Conservation (phyloP, 352 stramenopile genomes). For the Globisporangium cystogenes region DNA sequence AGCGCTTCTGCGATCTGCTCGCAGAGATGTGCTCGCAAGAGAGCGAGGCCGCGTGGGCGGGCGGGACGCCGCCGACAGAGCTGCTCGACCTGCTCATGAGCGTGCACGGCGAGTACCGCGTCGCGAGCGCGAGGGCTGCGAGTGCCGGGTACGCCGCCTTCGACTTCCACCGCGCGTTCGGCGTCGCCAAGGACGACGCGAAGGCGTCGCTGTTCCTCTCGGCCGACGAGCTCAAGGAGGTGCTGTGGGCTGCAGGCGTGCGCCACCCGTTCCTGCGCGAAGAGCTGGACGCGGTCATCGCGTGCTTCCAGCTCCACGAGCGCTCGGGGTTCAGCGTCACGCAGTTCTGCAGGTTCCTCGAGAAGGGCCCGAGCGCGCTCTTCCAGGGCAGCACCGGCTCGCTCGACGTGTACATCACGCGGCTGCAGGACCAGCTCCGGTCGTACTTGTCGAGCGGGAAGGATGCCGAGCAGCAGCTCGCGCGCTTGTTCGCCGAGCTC, state of each 20-base stretch:
- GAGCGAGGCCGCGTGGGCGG: slow-evolving; percentile 12
- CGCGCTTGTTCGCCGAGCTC: slow-evolving; percentile 46
- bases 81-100: slow-evolving; percentile 44
- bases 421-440: slow-evolving; percentile 51
- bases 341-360: slow-evolving; percentile 50
- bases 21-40: slow-evolving; percentile 35
- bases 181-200: slow-evolving; percentile 22
- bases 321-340: slow-evolving; percentile 40
- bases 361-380: slow-evolving; percentile 38
- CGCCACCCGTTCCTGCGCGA: slow-evolving; percentile 67
- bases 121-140: slow-evolving; percentile 17
- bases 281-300: slow-evolving; percentile 51
- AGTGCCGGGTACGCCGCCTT: slow-evolving; percentile 23
- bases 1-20: slow-evolving; percentile 54
- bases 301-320: slow-evolving; percentile 41
- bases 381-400: slow-evolving; percentile 30
- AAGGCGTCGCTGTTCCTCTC: slow-evolving; percentile 34
- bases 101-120: slow-evolving; percentile 35
- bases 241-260: slow-evolving; percentile 56
- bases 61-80: slow-evolving; percentile 29
- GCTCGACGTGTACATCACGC: slow-evolving; percentile 49
- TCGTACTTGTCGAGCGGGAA: slow-evolving; percentile 51
- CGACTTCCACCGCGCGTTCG: slow-evolving; percentile 42
- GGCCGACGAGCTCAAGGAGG: slow-evolving; percentile 62
- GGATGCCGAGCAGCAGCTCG: slow-evolving; percentile 37